Percentiles rank a stretch among this genome's conserved stretches.
phyloP scores from a whole-genome alignment of 2,329 filamentous ascomycete species.

The Cryphonectria japonica region DNA sequence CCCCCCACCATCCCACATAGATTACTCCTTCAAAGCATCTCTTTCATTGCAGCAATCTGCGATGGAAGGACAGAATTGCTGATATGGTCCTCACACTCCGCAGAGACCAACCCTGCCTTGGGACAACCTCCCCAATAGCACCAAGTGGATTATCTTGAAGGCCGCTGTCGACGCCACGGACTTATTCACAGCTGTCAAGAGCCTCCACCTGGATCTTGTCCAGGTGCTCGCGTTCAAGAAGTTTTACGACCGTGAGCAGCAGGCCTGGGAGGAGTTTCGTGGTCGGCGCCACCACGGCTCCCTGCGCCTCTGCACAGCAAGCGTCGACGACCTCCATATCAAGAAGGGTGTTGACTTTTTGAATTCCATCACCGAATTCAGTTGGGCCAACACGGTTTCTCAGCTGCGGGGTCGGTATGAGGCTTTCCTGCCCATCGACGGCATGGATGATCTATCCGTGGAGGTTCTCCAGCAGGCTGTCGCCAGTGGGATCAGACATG shows the following conservation, averaged over 20 bases:
- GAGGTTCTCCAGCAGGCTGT: neutral
- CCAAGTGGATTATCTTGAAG: conserved; percentile 33
- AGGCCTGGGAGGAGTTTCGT: conserved; percentile 4
- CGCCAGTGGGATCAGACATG: neutral
- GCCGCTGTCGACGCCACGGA: conserved; percentile 28
- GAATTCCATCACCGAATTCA: neutral
- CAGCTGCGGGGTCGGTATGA: neutral
- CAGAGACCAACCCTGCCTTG: conserved; percentile 27
- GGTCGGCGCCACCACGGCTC: neutral
- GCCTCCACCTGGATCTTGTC: conserved; percentile 25
- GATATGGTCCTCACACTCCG: neutral
- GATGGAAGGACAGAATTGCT: neutral
- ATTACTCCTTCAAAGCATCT: neutral
- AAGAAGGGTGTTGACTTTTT: neutral
- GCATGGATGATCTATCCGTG: neutral
- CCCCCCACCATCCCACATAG: neutral
- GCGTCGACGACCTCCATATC: neutral
- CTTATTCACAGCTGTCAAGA: conserved; percentile 23
- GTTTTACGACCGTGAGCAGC: conserved; percentile 28
- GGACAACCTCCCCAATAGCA: conserved; percentile 30
- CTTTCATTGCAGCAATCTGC: too few species aligned
- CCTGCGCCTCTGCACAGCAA: neutral
- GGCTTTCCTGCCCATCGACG: neutral
- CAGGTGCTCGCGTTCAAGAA: conserved; percentile 29
- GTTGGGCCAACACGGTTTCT: neutral